Conservation (phyloP, 345 rosid genomes). For the Boechera retrofracta region DNA sequence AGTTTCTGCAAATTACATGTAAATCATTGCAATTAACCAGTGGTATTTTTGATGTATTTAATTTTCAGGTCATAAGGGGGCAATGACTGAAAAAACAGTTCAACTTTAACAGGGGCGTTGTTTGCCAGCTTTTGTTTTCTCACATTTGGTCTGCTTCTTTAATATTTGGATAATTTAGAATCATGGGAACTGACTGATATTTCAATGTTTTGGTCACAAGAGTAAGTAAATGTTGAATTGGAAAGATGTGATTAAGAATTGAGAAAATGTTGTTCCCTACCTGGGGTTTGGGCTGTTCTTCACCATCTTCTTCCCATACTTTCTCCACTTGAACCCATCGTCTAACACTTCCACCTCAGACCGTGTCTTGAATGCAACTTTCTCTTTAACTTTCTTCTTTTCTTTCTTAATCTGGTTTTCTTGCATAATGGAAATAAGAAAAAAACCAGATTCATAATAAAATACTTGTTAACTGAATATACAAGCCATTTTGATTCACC, state of each 20-base stretch:
- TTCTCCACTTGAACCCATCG: conserved; percentile 96
- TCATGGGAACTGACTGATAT: background rate
- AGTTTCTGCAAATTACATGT: conserved; percentile 62
- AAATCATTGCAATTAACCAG: conserved; percentile 6
- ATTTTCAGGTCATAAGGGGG: conserved; percentile 18
- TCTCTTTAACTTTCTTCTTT: conserved; percentile 56
- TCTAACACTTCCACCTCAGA: conserved; percentile 83
- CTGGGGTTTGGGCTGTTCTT: conserved; percentile 94
- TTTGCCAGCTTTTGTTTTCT: conserved; percentile 11
- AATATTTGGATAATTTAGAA: background rate
- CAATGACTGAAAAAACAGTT: background rate
- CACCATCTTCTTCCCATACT: conserved; percentile 97
- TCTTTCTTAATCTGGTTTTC: conserved; percentile 43
- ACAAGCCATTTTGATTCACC: conserved; percentile 5
- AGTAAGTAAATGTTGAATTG: background rate
- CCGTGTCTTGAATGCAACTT: conserved; percentile 78
- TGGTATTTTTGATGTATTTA: background rate
- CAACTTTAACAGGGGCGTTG: conserved; percentile 11
- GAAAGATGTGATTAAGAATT: background rate
- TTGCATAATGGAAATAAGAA: conserved; percentile 15
- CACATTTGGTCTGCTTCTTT: conserved; percentile 16
- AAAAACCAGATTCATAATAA: conserved; percentile 9
- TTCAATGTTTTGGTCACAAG: background rate
- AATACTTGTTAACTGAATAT: background rate
- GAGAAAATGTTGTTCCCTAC: conserved; percentile 47